A percentile compares a stretch with the other conserved stretches of the same genome.
Conservation (phyloP, 2,329 filamentous ascomycete genomes). For the Talaromyces rugulosus region DNA sequence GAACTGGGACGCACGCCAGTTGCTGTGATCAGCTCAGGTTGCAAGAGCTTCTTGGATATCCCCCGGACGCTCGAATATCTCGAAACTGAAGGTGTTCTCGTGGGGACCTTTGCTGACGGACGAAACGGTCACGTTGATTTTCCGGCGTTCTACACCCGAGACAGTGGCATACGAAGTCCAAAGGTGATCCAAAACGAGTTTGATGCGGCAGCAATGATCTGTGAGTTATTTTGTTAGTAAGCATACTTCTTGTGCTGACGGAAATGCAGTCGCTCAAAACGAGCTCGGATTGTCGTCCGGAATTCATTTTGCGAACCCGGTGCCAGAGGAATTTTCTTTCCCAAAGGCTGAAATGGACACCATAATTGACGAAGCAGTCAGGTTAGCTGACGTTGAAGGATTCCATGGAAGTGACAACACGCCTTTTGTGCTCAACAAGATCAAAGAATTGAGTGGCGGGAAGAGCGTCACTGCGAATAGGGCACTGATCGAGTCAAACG, state of each 20-base stretch:
- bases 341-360: constrained; percentile 65
- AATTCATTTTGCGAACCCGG: constrained; percentile 83
- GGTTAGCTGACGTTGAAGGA: constrained; percentile 61
- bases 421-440: constrained; percentile 73
- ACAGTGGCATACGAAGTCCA: constrained; percentile 79
- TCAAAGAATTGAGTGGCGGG: constrained; percentile 71
- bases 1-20: constrained; percentile 88
- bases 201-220: constrained; percentile 85
- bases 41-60: constrained; percentile 95
- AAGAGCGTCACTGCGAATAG: constrained; percentile 71
- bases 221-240: constrained; percentile 39
- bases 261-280: constrained; percentile 62
- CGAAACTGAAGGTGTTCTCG: constrained; percentile 67
- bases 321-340: constrained; percentile 67
- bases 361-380: constrained; percentile 64
- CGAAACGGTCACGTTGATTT: constrained; percentile 71
- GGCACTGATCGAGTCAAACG: constrained; percentile 64
- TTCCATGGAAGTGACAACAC: constrained; percentile 74
- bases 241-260: constrained; percentile 5
- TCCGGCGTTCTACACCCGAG: constrained; percentile 86
- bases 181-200: constrained; percentile 67
- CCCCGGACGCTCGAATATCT: constrained; percentile 79
- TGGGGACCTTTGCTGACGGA: constrained; percentile 86
- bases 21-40: constrained; percentile 82
- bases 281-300: constrained; percentile 70